Evolutionary conservation across 192 early-diverging fungal genomes (phyloP), one percentile per base, ranked within the genome.

Genomic region (Gamsiella multidivaricata): DNA sequence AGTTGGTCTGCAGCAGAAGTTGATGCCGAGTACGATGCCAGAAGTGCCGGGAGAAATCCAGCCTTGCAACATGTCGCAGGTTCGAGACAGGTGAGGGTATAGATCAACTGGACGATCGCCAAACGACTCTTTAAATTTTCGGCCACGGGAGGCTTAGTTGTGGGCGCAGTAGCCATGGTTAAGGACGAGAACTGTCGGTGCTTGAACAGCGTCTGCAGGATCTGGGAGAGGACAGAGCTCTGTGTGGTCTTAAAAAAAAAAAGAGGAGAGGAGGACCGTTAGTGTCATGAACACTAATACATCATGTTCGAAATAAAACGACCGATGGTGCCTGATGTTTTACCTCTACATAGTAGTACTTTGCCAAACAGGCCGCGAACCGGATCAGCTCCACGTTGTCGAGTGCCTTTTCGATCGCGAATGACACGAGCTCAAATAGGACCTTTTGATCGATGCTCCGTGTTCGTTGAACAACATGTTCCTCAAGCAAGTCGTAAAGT

Each of bases 11-110:
- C 67, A 6, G 61, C 29, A 18, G 65, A 26, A 3, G 82, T 86
- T 3, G 91, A 87, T 5, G 89, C 92, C 22, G 78, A 76, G 56
- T 93, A 94, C 9, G 82, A 83, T 2, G 79, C 65, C 10, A 87
- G 66, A 7, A 91, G 70, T 26, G 65, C 46, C 42, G 81, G 70
- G 14, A 91, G 54, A 33, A 85, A 82, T 42, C 73, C 76, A 14
- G 83, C 73, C 22, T 86, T 84, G 49, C 81, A 85, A 32, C 83
- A 82, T 10, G 70, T 75, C 29, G 70, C 62, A 12, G 89, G 88
- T 29, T 85, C 81, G 11, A 87, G 80, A 11, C 64, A 62, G 33
- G 86, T 85, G 17, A 92, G 50, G 31, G 66, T 70, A 47, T 81
- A 67, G 20, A 94, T 53, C 17, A 94, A 65, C 33, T 70, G 31